Base-by-base conservation (phyloP, 305 asterid genomes). In the Fraxinus sp. region DNA sequence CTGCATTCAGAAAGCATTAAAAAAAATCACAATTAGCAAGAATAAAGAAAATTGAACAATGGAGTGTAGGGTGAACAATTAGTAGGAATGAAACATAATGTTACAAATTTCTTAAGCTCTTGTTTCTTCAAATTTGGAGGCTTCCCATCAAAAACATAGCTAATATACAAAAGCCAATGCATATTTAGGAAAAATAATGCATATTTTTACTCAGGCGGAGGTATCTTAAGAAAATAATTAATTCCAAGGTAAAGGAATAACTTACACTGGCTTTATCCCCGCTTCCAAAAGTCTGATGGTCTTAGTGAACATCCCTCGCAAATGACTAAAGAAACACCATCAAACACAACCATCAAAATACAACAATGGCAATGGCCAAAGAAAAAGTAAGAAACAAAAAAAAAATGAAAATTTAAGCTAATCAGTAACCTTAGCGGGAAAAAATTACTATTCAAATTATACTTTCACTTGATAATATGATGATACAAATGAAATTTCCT, bases 21-120 rank as follows among this genome's bases (percentile, higher is more conserved):
- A 62, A 64, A 64, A 85, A 85, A 84, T 76, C 78, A 36, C 30
- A 74, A 28, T 74, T 73, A 85, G 46, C 72, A 74, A 75, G 26
- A 28, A 70, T 26, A 76, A 41, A 73, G 78, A 80, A 79, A 5
- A 16, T 8, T 66, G 22, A 74, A 76, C 37, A 79, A 81, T 52
- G 49, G 5, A 44, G 41, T 14, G 16, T 39, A 24, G 32, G 24
- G 55, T n/a, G 39, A 71, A 82, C 66, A 77, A 79, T n/a, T 66
- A 82, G 52, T 79, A 78, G 39, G 81, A 33, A 33, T 8, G 24
- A 80, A 78, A 79, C 70, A 83, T 75, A 57, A 30, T 62, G 5
- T 35, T 92, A 96, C 99, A 98, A 98, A 92, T 85, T 96, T 96
- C 44, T 97, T 97, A 83, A 96, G 98, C 88, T 96, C 98, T 87